Base-by-base conservation (phyloP, 2,329 filamentous ascomycete species). In the Aspergillus glaucus region DNA sequence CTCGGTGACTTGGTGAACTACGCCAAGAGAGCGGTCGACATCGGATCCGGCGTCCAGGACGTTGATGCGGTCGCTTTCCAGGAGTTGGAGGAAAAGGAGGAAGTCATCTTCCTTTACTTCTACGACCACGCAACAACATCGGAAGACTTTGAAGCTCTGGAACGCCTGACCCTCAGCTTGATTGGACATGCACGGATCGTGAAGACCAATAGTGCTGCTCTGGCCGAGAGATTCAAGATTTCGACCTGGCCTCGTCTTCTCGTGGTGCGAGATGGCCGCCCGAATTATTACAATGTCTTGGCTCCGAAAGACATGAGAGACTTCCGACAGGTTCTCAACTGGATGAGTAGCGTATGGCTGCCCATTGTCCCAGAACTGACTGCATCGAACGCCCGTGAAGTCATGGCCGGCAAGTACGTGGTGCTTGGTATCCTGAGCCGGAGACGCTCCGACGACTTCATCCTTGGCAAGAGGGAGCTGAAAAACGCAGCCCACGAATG, bases 331-430 rank as follows among this genome's bases (percentile, higher is more conserved):
- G 81, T 98, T 9, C 75, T 95, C 15, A 79, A 79, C 49, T 98
- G 93, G 93, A 97, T 98, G 91, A 87, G 87, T 65, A 88, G 85
- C 2, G 90, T 95, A 14, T 98, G 94, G 93, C 78, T 96, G 15
- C 93, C 93, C 1, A 88, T 98, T 49, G 89, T 98, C 9, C 92
- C 93, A 0, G 93, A 98, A 67, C 77, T 98, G 47, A 95, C 88
- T 0, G 88, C 89, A 4, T 83, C 86, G 5, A 98, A 98, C 63
- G 90, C 94, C 1, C 83, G 85, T 50, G 91, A 98, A 67, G 88
- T 98, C 58, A 96, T 98, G 90, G 84, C 91, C 59, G 86, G 88
- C 62, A 95, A 91, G 73, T 82, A 93, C 50, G 92, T 97, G n/a
- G 92, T 97, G 1, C 80, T 98, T 14, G 93, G 87, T 15, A 85